Evolutionary conservation across 768 basidiomycete genomes (phyloP), one percentile per base, ranked within the genome.

Genomic region (Agrocybe pediades): DNA sequence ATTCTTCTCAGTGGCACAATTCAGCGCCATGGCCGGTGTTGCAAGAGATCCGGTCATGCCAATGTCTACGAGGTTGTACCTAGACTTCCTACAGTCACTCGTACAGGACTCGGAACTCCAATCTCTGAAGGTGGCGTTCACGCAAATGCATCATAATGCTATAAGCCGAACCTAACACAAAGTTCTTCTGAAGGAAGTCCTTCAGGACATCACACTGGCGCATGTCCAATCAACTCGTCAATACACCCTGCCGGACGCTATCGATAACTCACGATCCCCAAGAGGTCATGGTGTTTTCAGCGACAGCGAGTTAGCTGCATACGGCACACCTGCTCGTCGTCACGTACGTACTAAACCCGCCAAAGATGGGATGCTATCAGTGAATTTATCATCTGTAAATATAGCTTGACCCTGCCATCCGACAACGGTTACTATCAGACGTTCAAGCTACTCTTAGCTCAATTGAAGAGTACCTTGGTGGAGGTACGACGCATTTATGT

Each of bases 401-500:
- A 24, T 30, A 61, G 62, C 53, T 61, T 8, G 50, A 51, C 17
- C 24, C 51, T 5, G 48, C 57, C 16, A 53, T 36, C 26, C 49
- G 41, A n/a, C 56, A 55, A 45, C 55, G 44, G 39, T 33, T 64
- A 19, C 55, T 65, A 4, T 47, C 54, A 46, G 62, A 70, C 15
- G n/a, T 66, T n/a, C 62, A 60, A 9, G 54, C 45, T n/a, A 58
- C 49, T 13, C 51, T 68, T 20, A 23, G 26, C 13, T 59, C 62
- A 1, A 33, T 65, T 7, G 51, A 62, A n/a, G 57, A 64, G 21
- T 58, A 64, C 40, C 61, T 67, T 41, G 50, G 60, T 42, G 63
- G 57, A 56, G 57, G 60, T 62, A 55, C 43, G 56, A 53, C 54
- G 39, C 24, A 27, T 21, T 24, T 40, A n/a, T 45, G 21, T 41